phyloP scores from a whole-genome alignment of 1,284 basidiomycete genomes.

The Gomphus bonarii region DNA sequence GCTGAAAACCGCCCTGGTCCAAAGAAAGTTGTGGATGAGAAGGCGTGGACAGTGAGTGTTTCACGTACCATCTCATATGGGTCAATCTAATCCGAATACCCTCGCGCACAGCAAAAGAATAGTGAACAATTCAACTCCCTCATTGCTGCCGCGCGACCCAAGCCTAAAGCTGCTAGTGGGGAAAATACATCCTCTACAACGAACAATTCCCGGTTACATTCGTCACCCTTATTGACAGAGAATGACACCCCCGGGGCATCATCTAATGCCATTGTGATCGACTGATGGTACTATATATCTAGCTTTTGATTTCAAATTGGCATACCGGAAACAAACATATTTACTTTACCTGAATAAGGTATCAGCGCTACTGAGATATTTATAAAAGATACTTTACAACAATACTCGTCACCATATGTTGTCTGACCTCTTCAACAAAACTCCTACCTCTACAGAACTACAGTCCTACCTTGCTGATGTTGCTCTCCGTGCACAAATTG shows the following conservation, averaged over 20 bases:
- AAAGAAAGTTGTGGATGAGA: conserved; percentile 7
- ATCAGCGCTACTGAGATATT: too few relatives aligned
- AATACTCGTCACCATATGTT: background rate
- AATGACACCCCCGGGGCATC: background rate
- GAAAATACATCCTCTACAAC: too few relatives aligned
- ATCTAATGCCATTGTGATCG: background rate
- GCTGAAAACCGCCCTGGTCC: background rate
- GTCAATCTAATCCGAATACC: background rate
- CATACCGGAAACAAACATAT: background rate
- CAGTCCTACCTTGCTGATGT: background rate
- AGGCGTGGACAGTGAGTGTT: conserved; percentile 6
- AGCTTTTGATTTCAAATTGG: background rate
- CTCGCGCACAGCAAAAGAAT: conserved; percentile 5
- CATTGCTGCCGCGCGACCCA: conserved; percentile 2
- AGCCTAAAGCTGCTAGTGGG: background rate
- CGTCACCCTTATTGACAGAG: background rate
- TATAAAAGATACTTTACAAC: too few relatives aligned
- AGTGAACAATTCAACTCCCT: conserved; percentile 6
- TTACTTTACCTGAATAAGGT: background rate
- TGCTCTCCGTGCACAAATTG: background rate
- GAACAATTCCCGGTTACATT: background rate
- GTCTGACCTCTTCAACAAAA: background rate
- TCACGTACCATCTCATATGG: background rate
- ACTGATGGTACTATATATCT: background rate
- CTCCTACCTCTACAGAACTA: background rate